These are phyloP conservation scores for Aspergillus candidus DNA, from an alignment of 2,329 filamentous ascomycete species.

Conservation along the genomic window DNA sequence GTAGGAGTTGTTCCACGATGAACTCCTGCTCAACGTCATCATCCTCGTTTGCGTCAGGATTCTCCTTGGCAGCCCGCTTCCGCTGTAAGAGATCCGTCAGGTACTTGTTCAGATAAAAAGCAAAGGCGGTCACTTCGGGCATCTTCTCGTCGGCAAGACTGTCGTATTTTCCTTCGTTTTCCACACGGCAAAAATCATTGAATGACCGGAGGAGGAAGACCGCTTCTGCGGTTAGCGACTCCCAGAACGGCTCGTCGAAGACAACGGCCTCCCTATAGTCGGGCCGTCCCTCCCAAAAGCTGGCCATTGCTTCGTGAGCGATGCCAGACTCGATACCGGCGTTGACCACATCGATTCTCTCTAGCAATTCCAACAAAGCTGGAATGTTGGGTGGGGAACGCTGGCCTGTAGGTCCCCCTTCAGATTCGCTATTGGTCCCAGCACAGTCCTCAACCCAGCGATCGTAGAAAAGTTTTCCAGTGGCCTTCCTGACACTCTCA, in stretches of 20 bases:
- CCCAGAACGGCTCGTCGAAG: slow-evolving; percentile 44
- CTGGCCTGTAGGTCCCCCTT: slow-evolving; percentile 44
- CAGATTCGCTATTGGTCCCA: slow-evolving; percentile 55
- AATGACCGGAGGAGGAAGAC: slow-evolving; percentile 88
- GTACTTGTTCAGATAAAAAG: slow-evolving; percentile 78
- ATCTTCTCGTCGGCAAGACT: slow-evolving; percentile 83
- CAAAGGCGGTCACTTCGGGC: slow-evolving; percentile 86
- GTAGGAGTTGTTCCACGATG: slow-evolving; percentile 87
- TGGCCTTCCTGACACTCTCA: slow-evolving; percentile 86
- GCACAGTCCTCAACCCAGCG: slow-evolving; percentile 98
- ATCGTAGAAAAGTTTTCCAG: slow-evolving; percentile 82
- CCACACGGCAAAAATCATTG: slow-evolving; percentile 81
- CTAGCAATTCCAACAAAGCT: slow-evolving; percentile 82
- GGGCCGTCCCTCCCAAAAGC: slow-evolving; percentile 90
- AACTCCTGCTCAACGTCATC: slow-evolving; percentile 89
- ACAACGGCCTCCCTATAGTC: slow-evolving; percentile 43
- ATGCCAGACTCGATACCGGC: slow-evolving; percentile 86
- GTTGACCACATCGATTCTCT: slow-evolving; percentile 88
- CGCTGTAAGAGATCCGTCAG: slow-evolving; percentile 48
- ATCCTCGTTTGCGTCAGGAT: slow-evolving; percentile 65
- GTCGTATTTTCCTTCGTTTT: slow-evolving; percentile 68
- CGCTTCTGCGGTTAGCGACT: slow-evolving; percentile 62
- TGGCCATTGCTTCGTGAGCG: slow-evolving; percentile 86
- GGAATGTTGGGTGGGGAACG: slow-evolving; percentile 64
- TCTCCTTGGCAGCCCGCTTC: slow-evolving; percentile 32